phyloP scores from a whole-genome alignment of 495 filamentous ascomycete genomes.

The Daldinia concentrica region DNA sequence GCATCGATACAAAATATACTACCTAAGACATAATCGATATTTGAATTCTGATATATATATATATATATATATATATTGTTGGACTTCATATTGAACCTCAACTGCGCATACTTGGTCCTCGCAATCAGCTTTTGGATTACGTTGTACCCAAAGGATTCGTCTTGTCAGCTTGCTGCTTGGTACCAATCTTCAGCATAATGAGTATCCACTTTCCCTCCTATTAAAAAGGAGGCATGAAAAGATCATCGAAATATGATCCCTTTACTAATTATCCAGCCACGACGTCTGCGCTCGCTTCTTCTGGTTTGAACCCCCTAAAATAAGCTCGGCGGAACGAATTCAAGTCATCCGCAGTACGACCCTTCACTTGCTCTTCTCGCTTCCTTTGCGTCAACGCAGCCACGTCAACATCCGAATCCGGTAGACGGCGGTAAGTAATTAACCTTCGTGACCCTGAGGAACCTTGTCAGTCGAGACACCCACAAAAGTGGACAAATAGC shows the following conservation, averaged over 20 bases:
- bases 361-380: conserved; percentile 53
- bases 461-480: conserved; percentile 23
- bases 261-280: conserved; percentile 1
- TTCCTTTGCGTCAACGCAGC: conserved; percentile 51
- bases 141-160: background rate
- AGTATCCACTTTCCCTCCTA: background rate
- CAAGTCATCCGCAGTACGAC: conserved; percentile 73
- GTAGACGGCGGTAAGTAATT: conserved; percentile 81
- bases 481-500: conserved; percentile 1
- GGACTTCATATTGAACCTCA: background rate
- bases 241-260: background rate
- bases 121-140: background rate
- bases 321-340: conserved; percentile 81
- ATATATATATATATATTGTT: no score
- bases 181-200: background rate
- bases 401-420: conserved; percentile 64
- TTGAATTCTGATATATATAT: background rate
- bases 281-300: conserved; percentile 23
- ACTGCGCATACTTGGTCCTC: background rate
- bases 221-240: background rate
- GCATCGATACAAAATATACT: background rate
- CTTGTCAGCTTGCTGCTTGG: background rate
- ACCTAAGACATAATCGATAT: background rate
- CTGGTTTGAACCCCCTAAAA: conserved; percentile 54
- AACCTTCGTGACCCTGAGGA: conserved; percentile 80